phyloP scores from a whole-genome alignment of 202 grass and related monocot genomes.

The Setaria italica region DNA sequence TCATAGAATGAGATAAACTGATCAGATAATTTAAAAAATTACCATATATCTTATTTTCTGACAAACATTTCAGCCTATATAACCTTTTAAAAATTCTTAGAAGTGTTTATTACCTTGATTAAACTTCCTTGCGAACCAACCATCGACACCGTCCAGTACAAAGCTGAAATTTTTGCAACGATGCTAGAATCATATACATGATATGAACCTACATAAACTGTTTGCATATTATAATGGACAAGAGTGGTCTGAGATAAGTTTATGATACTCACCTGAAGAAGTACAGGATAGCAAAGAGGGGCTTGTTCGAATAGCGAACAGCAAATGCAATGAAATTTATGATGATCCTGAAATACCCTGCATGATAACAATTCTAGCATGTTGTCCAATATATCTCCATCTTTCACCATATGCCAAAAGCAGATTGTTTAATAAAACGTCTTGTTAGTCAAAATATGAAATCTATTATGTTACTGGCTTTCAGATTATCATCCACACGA shows the following conservation, averaged over 20 bases:
- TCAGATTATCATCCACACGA: not conserved
- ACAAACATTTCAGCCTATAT: slow-evolving; percentile 5
- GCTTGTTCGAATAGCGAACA: slow-evolving; percentile 71
- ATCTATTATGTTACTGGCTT: not conserved
- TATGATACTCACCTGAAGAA: slow-evolving; percentile 66
- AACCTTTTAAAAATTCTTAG: slow-evolving; percentile 1
- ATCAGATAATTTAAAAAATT: slow-evolving; percentile 37
- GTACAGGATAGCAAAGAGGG: slow-evolving; percentile 85
- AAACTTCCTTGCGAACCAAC: slow-evolving; percentile 89
- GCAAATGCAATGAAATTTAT: slow-evolving; percentile 91
- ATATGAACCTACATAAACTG: not conserved
- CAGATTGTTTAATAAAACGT: slow-evolving; percentile 22
- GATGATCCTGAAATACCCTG: slow-evolving; percentile 92
- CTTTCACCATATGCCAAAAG: not conserved
- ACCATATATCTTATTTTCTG: not conserved
- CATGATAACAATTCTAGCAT: slow-evolving; percentile 27
- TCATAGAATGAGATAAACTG: slow-evolving; percentile 48
- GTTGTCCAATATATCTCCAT: not conserved
- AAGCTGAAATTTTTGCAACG: slow-evolving; percentile 61
- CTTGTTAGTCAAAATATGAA: not conserved
- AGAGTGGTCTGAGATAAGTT: slow-evolving; percentile 14
- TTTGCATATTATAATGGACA: slow-evolving; percentile 13
- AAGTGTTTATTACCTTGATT: slow-evolving; percentile 79
- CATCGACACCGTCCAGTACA: slow-evolving; percentile 93
- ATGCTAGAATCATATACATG: slow-evolving; percentile 29